A percentile compares a stretch with the other conserved stretches of the same genome.
phyloP scores from a whole-genome alignment of 352 stramenopile species.

The Pythium biforme region DNA sequence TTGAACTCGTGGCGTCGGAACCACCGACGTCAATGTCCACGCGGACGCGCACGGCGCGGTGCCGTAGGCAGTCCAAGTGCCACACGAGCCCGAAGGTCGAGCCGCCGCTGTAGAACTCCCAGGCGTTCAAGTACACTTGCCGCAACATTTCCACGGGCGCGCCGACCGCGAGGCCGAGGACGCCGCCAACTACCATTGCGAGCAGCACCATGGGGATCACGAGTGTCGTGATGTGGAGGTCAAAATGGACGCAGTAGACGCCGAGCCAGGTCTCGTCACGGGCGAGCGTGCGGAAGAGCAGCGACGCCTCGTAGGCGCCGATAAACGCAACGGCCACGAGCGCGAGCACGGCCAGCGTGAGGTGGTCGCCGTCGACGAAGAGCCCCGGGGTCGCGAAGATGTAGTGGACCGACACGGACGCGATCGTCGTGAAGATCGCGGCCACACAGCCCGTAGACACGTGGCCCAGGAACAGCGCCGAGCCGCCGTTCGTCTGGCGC shows the following conservation, averaged over 20 bases:
- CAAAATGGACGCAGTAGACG: not conserved
- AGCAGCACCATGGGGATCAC: not conserved
- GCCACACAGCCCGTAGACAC: not conserved
- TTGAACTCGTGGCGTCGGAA: not conserved
- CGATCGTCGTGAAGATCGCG: not conserved
- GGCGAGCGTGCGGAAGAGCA: slow-evolving; percentile 2
- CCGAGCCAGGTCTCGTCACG: slow-evolving; percentile 9
- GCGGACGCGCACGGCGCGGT: not conserved
- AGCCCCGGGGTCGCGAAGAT: not conserved
- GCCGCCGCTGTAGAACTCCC: not conserved
- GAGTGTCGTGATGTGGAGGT: slow-evolving; percentile 3
- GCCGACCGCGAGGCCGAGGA: slow-evolving; percentile 3
- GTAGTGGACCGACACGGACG: not conserved
- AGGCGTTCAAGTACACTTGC: not conserved
- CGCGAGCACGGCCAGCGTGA: slow-evolving; percentile 3
- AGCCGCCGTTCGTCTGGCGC: not conserved
- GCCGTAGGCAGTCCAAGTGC: not conserved
- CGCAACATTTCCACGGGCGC: not conserved
- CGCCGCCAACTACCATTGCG: not conserved
- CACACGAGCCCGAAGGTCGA: not conserved
- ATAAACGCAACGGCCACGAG: not conserved
- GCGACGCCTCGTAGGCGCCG: not conserved
- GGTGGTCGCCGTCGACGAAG: not conserved
- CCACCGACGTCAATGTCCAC: not conserved
- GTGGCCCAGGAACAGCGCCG: not conserved